Evolutionary conservation across 768 basidiomycete species (phyloP).

Genomic region (Tulasnella sp.): DNA sequence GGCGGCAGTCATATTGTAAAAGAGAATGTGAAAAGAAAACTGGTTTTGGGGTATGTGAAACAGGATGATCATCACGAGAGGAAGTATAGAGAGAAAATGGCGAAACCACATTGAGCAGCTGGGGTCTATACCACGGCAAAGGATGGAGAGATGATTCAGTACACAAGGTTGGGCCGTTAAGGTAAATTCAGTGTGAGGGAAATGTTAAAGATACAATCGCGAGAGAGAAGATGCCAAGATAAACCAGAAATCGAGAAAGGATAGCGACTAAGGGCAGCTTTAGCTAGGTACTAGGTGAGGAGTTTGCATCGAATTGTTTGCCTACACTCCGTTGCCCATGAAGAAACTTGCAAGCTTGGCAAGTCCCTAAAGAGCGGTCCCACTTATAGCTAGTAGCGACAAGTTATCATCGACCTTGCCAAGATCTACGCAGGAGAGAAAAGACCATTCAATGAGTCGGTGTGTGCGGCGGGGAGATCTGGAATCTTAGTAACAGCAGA

Average conservation of each 20-base stretch:
- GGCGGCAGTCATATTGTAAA: background rate
- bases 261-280: background rate
- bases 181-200: background rate
- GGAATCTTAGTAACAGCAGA: slow-evolving; percentile 85
- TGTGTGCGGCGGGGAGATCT: slow-evolving; percentile 14
- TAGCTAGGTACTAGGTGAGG: background rate
- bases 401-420: slow-evolving; percentile 85
- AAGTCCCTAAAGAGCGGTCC: slow-evolving; percentile 61
- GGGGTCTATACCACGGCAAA: background rate
- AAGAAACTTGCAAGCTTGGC: slow-evolving; percentile 16
- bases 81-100: background rate
- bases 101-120: background rate
- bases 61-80: background rate
- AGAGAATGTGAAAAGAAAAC: background rate
- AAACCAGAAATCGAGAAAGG: background rate
- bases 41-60: background rate
- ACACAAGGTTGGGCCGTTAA: background rate
- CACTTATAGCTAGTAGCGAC: slow-evolving; percentile 82
- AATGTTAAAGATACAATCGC: background rate
- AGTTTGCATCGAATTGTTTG: background rate
- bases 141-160: background rate
- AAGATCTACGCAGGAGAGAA: slow-evolving; percentile 51
- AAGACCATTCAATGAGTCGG: slow-evolving; percentile 20
- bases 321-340: slow-evolving; percentile 1
- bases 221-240: background rate